These are phyloP conservation scores for Sarcodon sp. DNA, from an alignment of 768 basidiomycete genomes.

Conservation along the genomic window DNA sequence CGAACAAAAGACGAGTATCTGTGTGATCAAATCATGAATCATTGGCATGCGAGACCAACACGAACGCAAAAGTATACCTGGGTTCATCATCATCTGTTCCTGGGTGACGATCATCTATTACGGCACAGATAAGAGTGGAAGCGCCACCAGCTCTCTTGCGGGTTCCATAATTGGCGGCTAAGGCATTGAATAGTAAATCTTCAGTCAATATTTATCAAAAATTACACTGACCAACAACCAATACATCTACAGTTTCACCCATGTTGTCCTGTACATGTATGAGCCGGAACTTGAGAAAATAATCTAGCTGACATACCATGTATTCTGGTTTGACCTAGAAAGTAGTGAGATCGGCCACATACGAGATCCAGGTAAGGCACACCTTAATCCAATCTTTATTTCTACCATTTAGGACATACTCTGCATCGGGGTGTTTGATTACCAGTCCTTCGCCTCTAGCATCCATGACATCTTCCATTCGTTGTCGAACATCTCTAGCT, in stretches of 20 bases:
- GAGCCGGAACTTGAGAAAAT: neutral
- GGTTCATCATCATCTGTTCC: slow-evolving; percentile 47
- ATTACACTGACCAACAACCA: slow-evolving; percentile 64
- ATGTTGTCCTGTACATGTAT: slow-evolving; percentile 54
- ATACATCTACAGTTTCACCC: slow-evolving; percentile 85
- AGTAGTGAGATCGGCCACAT: neutral
- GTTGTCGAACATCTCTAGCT: slow-evolving; percentile 66
- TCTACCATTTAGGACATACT: slow-evolving; percentile 79
- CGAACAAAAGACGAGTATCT: slow-evolving; percentile 86
- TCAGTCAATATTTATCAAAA: neutral
- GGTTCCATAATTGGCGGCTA: slow-evolving; percentile 81
- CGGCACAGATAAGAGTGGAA: slow-evolving; percentile 82
- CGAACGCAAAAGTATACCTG: slow-evolving; percentile 28
- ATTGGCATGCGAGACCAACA: neutral
- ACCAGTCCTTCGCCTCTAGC: slow-evolving; percentile 87
- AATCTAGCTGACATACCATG: slow-evolving; percentile 36
- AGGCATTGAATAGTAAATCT: neutral
- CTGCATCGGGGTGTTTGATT: slow-evolving; percentile 71
- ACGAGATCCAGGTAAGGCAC: slow-evolving; percentile 2
- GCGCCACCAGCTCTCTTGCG: slow-evolving; percentile 82
- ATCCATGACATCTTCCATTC: slow-evolving; percentile 78
- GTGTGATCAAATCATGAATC: slow-evolving; percentile 1
- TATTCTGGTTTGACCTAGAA: slow-evolving; percentile 74
- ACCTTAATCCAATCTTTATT: slow-evolving; percentile 93
- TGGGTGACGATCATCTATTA: slow-evolving; percentile 57